Evolutionary conservation across 208 protist species (phyloP).

Genomic region (Trypanosoma caninum): DNA sequence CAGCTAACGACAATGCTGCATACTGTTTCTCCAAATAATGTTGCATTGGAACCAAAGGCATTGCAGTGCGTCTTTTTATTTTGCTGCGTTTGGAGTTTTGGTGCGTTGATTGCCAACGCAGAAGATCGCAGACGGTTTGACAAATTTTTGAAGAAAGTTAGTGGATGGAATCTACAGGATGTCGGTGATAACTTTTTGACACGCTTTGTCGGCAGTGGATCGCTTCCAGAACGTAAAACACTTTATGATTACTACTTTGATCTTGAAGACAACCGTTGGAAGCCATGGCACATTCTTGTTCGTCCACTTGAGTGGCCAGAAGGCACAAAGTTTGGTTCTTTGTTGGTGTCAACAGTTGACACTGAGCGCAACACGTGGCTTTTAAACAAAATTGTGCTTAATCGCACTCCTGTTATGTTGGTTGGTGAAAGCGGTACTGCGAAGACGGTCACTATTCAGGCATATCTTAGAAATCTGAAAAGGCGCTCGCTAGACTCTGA

Average conservation of each 20-base stretch:
- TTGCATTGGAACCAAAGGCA: slow-evolving; percentile 80
- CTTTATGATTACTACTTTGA: slow-evolving; percentile 98
- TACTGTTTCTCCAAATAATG: slow-evolving; percentile 69
- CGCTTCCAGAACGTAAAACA: slow-evolving; percentile 90
- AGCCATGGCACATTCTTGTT: slow-evolving; percentile 94
- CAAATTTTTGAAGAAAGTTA: slow-evolving; percentile 92
- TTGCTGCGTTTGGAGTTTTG: slow-evolving; percentile 95
- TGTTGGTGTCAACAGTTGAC: slow-evolving; percentile 98
- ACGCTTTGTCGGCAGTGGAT: slow-evolving; percentile 88
- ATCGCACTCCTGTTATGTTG: slow-evolving; percentile 93
- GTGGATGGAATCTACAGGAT: slow-evolving; percentile 90
- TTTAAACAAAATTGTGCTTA: slow-evolving; percentile 92
- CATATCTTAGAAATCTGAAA: slow-evolving; percentile 92
- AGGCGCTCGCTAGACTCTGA: slow-evolving; percentile 40
- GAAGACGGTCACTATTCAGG: slow-evolving; percentile 98
- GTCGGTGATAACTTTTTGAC: slow-evolving; percentile 89
- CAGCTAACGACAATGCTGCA: slow-evolving; percentile 94
- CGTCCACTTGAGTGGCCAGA: slow-evolving; percentile 86
- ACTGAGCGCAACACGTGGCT: slow-evolving; percentile 98
- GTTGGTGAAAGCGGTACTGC: slow-evolving; percentile 98
- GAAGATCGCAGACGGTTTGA: slow-evolving; percentile 93
- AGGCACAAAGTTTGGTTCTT: slow-evolving; percentile 91
- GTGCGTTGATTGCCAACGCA: slow-evolving; percentile 75
- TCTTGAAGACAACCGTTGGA: slow-evolving; percentile 91
- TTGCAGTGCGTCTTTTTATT: slow-evolving; percentile 97